Percentiles rank a stretch among this genome's conserved stretches.
phyloP scores from a whole-genome alignment of 768 basidiomycete species.

The Phylloporus scabripes region DNA sequence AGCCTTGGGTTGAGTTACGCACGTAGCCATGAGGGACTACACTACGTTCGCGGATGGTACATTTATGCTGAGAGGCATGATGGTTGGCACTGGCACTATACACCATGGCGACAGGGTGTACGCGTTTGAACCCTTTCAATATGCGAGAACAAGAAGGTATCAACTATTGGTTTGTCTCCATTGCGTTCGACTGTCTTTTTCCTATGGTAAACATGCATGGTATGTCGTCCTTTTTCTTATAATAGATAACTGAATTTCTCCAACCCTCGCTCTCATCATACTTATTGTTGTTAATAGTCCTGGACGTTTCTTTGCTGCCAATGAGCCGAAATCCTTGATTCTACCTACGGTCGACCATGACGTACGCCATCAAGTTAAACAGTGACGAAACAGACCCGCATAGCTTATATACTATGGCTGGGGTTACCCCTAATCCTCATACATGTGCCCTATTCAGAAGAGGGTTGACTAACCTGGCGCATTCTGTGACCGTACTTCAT shows the following conservation, averaged over 20 bases:
- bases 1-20: not conserved
- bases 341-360: not conserved
- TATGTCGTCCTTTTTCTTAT: not conserved
- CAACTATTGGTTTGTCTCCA: not conserved
- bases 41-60: not conserved
- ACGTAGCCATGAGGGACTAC: not conserved
- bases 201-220: not conserved
- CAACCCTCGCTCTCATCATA: too few species aligned
- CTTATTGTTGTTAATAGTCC: not conserved
- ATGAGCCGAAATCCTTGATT: not conserved
- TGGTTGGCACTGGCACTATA: not conserved
- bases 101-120: constrained; percentile 19
- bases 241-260: too few species aligned
- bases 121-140: constrained; percentile 30
- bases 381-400: not conserved
- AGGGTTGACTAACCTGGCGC: not conserved
- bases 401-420: not conserved
- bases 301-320: not conserved
- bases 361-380: not conserved
- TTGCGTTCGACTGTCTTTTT: not conserved
- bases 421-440: not conserved
- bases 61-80: constrained; percentile 29
- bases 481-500: too few species aligned
- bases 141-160: constrained; percentile 13
- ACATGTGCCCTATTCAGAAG: not conserved